These are phyloP conservation scores for Fusarium sp. DNA, from an alignment of 2,329 filamentous ascomycete genomes.

Conservation along the genomic window DNA sequence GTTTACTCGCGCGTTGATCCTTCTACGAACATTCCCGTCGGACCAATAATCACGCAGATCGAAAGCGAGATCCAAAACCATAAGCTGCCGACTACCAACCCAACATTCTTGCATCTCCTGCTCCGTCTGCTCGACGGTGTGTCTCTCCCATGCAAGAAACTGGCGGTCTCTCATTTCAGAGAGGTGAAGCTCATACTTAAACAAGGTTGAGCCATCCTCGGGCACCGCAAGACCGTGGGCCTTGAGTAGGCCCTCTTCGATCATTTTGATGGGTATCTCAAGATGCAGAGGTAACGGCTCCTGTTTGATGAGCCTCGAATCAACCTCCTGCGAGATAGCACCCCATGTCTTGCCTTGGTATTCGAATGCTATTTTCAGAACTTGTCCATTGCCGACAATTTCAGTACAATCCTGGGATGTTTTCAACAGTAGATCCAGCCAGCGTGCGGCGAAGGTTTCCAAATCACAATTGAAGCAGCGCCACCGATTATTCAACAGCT, in stretches of 20 bases:
- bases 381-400: no score
- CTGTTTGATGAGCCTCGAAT: no score
- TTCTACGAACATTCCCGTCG: neutral
- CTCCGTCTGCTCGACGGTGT: neutral
- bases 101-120: neutral
- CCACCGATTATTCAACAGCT: no score
- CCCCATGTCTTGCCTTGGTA: no score
- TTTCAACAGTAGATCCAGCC: no score
- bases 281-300: neutral
- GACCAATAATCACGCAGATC: neutral
- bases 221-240: neutral
- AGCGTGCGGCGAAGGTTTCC: no score
- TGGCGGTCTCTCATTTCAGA: neutral
- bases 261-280: accelerated
- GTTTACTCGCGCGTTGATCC: neutral
- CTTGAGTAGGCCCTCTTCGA: neutral
- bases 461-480: neutral
- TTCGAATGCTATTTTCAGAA: no score
- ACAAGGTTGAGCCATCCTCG: neutral
- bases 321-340: no score
- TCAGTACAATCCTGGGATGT: no score
- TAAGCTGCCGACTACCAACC: neutral
- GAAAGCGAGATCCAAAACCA: neutral
- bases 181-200: neutral
- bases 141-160: neutral